These are phyloP conservation scores for Leccinum pachyderme DNA, from an alignment of 1,284 basidiomycete genomes.

Conservation along the genomic window DNA sequence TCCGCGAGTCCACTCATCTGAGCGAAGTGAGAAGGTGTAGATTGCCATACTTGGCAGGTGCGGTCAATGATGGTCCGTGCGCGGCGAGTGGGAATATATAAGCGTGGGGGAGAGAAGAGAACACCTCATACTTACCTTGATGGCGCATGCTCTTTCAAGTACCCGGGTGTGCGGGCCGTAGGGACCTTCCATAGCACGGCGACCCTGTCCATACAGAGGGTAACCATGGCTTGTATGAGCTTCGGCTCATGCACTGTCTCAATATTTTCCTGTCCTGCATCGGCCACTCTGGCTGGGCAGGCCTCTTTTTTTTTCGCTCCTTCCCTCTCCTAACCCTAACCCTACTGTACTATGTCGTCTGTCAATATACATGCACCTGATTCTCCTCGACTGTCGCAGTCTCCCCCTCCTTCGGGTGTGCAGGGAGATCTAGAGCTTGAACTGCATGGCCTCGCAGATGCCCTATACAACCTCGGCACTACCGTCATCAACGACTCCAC, in stretches of 20 bases:
- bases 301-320: conserved; percentile 25
- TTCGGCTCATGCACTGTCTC: conserved; percentile 38
- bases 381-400: conserved; percentile 68
- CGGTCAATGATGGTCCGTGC: conserved; percentile 26
- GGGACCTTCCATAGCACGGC: conserved; percentile 51
- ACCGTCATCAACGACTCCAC: conserved; percentile 76
- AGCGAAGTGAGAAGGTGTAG: not conserved
- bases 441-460: conserved; percentile 67
- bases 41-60: conserved; percentile 14
- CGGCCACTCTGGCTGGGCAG: conserved; percentile 39
- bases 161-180: conserved; percentile 42
- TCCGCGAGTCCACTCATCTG: conserved; percentile 78
- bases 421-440: conserved; percentile 78
- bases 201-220: conserved; percentile 43
- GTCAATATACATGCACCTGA: conserved; percentile 50
- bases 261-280: conserved; percentile 34
- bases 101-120: not conserved
- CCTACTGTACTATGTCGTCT: conserved; percentile 8
- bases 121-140: conserved; percentile 35
- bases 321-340: conserved; percentile 26
- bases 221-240: conserved; percentile 31
- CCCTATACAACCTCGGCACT: conserved; percentile 73
- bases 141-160: conserved; percentile 29
- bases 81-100: conserved; percentile 14
- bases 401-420: conserved; percentile 60